phyloP scores from a whole-genome alignment of 768 basidiomycete genomes.

The Lactarius pseudohatsudake region DNA sequence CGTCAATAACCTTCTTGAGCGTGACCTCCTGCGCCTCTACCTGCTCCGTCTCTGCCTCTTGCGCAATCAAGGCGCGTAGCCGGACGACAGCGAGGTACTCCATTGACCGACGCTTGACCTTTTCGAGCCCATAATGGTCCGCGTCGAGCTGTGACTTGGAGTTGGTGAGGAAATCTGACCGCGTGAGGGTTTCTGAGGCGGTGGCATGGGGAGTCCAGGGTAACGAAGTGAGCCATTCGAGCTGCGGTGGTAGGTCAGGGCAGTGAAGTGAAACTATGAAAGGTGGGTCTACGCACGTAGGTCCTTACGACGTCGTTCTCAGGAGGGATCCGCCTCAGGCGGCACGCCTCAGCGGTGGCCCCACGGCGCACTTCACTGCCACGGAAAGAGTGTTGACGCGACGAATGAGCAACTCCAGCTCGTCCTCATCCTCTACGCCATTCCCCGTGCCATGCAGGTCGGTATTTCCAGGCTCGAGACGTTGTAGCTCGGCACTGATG shows the following conservation, averaged over 20 bases:
- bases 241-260: conserved; percentile 41
- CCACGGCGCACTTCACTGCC: conserved; percentile 79
- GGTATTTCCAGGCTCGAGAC: conserved; percentile 39
- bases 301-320: conserved; percentile 85
- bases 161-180: conserved; percentile 59
- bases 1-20: conserved; percentile 27
- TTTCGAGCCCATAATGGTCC: conserved; percentile 90
- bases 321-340: conserved; percentile 83
- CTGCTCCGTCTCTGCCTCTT: conserved; percentile 19
- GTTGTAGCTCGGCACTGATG: conserved; percentile 72
- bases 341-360: conserved; percentile 77
- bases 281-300: conserved; percentile 53
- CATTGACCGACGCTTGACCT: conserved; percentile 87
- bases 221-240: conserved; percentile 85
- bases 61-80: conserved; percentile 36
- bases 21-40: conserved; percentile 26
- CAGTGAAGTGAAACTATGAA: neutral
- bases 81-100: conserved; percentile 91
- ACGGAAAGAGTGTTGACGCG: conserved; percentile 73
- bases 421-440: conserved; percentile 61
- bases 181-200: conserved; percentile 43
- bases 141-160: conserved; percentile 82
- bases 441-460: conserved; percentile 7
- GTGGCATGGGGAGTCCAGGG: conserved; percentile 70
- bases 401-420: conserved; percentile 71